phyloP scores from a whole-genome alignment of 225 moss, liverwort and hornwort species.

The Polytrichum formosum region DNA sequence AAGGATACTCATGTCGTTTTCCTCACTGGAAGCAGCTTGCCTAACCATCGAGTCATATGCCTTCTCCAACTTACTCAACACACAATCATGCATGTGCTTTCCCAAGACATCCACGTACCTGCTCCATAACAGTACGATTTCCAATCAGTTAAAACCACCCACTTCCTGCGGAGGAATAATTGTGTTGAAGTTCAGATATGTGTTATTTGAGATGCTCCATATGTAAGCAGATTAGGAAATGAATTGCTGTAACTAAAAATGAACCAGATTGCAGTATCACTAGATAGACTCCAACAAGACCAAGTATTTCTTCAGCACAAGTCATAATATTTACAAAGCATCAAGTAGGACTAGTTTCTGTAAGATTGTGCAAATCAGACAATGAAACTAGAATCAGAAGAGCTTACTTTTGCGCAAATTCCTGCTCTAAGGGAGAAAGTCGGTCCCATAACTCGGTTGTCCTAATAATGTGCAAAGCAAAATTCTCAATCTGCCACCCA shows the following conservation, averaged over 20 bases:
- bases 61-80: conserved; percentile 62
- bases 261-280: too few species aligned
- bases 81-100: conserved; percentile 76
- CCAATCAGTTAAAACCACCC: background rate
- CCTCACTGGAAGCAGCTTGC: conserved; percentile 66
- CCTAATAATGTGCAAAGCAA: conserved; percentile 56
- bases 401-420: conserved; percentile 52
- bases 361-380: too few species aligned
- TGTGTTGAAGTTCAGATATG: too few species aligned
- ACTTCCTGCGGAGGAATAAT: background rate
- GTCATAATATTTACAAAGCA: too few species aligned
- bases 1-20: conserved; percentile 86
- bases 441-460: conserved; percentile 59
- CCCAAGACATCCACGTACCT: conserved; percentile 62
- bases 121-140: background rate
- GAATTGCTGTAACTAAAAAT: too few species aligned
- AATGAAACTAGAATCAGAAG: too few species aligned
- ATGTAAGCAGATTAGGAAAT: too few species aligned
- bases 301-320: background rate
- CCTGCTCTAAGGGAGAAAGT: conserved; percentile 70
- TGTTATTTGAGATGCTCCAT: too few species aligned
- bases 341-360: too few species aligned
- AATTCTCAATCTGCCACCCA: conserved; percentile 57
- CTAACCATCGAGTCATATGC: conserved; percentile 73
- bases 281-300: too few species aligned